Base-by-base conservation (phyloP, 495 filamentous ascomycete species). In the Lasiosphaeriaceae sp. region DNA sequence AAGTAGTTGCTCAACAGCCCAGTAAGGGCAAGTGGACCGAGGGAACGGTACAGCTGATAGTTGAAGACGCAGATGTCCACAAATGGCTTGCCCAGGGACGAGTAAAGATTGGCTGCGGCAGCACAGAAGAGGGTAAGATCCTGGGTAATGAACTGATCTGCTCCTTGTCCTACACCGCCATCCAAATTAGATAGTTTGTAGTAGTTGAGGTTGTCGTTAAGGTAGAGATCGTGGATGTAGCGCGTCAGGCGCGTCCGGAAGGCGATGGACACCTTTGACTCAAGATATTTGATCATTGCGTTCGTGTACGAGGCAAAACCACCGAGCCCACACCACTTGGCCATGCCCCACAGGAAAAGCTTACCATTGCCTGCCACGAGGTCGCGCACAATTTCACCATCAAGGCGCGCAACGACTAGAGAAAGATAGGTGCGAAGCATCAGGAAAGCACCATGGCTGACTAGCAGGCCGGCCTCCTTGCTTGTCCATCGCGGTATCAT, bases 71-170 rank as follows among this genome's bases (percentile, higher is more conserved):
- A 88, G 6, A 97, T 81, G 71, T 99, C 95, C 20, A 97, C 89
- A 62, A 97, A 83, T 0, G 95, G 95, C 69, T 99, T 99, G 1
- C 95, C 95, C 43, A 99, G 82, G 0, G 92, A 96, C 2, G 93
- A 97, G 72, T 97, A 97, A 1, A 99, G 72, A 24, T 90, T 85
- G n/a, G 95, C 92, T 12, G 95, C 92, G 14, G 91, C 86, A 35
- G 86, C 85, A 64, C 95, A 97, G 77, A 99, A 97, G 11, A 95
- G 77, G 0, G 94, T 96, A 4, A 99, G 81, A 71, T 99, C 95
- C 66, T 97, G 92, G 0, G 93, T 97, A 69, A 99, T 97, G 72
- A 92, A 99, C 66, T 97, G 95, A 71, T 99, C 95, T 19, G 91
- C 88, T 7, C 89, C 89, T 64, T 92, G 90, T 5, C 90, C 93